Conservation (phyloP, 2,329 filamentous ascomycete species). For the Cercospora sesami region DNA sequence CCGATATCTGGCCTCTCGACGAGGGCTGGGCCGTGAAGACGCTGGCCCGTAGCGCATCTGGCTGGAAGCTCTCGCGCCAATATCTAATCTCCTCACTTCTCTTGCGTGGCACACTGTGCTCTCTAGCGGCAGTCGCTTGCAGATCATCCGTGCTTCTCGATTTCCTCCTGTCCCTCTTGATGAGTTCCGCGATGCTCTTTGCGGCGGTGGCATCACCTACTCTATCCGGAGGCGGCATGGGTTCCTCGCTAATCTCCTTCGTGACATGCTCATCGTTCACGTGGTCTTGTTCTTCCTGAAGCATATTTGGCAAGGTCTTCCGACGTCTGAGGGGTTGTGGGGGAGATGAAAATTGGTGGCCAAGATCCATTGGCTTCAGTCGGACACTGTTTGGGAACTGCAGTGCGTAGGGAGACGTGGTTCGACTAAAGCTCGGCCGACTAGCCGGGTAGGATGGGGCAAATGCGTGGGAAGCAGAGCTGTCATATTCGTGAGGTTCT, state of each 20-base stretch:
- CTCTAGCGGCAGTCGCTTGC: slow-evolving; percentile 18
- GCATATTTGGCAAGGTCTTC: slow-evolving; percentile 38
- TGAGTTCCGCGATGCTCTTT: slow-evolving; percentile 14
- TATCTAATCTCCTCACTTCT: slow-evolving; percentile 40
- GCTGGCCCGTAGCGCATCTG: slow-evolving; percentile 33
- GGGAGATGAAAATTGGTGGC: slow-evolving; percentile 36
- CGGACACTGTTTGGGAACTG: slow-evolving; percentile 41
- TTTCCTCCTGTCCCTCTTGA: slow-evolving; percentile 34
- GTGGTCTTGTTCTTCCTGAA: slow-evolving; percentile 33
- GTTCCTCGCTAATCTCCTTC: not conserved
- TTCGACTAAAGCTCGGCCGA: slow-evolving; percentile 22
- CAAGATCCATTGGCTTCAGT: slow-evolving; percentile 40
- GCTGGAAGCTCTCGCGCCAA: slow-evolving; percentile 39
- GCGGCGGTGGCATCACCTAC: slow-evolving; percentile 9
- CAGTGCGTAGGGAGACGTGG: slow-evolving; percentile 39
- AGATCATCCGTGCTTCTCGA: slow-evolving; percentile 41
- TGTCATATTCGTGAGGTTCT: slow-evolving; percentile 21
- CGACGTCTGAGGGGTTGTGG: slow-evolving; percentile 32
- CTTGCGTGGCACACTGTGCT: slow-evolving; percentile 31
- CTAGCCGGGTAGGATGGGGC: slow-evolving; percentile 13
- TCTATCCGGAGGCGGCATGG: slow-evolving; percentile 8
- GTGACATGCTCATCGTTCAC: slow-evolving; percentile 19
- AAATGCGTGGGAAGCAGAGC: slow-evolving; percentile 2
- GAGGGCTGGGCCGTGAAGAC: slow-evolving; percentile 27
- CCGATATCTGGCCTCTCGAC: slow-evolving; percentile 17